These are phyloP conservation scores for Samsoniella hepiali DNA, from an alignment of 2,329 filamentous ascomycete genomes.

Conservation along the genomic window DNA sequence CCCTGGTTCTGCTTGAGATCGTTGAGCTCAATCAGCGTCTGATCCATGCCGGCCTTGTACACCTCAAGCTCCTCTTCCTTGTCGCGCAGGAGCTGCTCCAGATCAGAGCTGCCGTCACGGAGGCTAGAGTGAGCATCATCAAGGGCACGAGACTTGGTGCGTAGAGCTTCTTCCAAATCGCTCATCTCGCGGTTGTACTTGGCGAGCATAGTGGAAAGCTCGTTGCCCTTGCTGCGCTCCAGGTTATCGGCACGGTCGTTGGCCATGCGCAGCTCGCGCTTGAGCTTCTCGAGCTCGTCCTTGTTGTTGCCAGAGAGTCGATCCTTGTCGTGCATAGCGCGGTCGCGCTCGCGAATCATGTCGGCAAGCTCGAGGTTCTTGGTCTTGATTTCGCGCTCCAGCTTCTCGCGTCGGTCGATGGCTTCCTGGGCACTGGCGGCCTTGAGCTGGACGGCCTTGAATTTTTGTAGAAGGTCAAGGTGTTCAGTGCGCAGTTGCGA, in stretches of 20 bases:
- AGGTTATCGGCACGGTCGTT: constrained; percentile 88
- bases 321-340: constrained; percentile 90
- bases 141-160: constrained; percentile 81
- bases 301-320: constrained; percentile 80
- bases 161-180: constrained; percentile 87
- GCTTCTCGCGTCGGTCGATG: constrained; percentile 88
- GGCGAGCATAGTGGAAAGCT: constrained; percentile 88
- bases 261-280: constrained; percentile 88
- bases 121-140: constrained; percentile 79
- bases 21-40: constrained; percentile 88
- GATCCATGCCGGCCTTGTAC: constrained; percentile 97
- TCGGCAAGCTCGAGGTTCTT: constrained; percentile 98
- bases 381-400: constrained; percentile 96
- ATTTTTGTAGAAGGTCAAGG: constrained; percentile 89
- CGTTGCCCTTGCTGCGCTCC: constrained; percentile 89
- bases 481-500: constrained; percentile 95
- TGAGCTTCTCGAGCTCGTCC: constrained; percentile 91
- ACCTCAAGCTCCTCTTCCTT: constrained; percentile 98
- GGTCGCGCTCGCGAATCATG: constrained; percentile 96
- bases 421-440: constrained; percentile 96
- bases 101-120: constrained; percentile 77
- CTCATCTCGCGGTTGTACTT: constrained; percentile 98
- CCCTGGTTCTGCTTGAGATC: constrained; percentile 75
- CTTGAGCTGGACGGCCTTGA: constrained; percentile 94
- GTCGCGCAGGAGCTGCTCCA: constrained; percentile 80